These are phyloP conservation scores for Solanum chiquidenum DNA, from an alignment of 257 asterid species.

Conservation along the genomic window DNA sequence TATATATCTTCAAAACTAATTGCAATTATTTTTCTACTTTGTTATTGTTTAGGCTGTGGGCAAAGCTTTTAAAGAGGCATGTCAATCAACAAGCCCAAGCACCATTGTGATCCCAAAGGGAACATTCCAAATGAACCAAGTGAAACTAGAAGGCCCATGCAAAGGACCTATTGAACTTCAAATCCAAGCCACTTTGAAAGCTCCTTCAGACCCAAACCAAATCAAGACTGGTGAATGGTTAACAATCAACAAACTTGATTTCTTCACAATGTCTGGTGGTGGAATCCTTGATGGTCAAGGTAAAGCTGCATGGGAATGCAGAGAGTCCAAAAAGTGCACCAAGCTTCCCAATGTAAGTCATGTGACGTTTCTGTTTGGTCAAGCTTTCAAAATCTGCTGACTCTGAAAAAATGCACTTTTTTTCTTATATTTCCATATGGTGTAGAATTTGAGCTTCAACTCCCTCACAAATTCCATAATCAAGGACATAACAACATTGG, in stretches of 20 bases:
- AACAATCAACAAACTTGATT: neutral
- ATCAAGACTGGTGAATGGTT: slow-evolving; percentile 17
- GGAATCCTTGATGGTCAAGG: slow-evolving; percentile 27
- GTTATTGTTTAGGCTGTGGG: slow-evolving; percentile 6
- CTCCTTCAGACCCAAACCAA: slow-evolving; percentile 3
- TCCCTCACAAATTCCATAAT: slow-evolving; percentile 12
- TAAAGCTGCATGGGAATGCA: slow-evolving; percentile 12
- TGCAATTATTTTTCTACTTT: neutral
- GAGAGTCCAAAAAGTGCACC: neutral
- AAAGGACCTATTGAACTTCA: slow-evolving; percentile 10
- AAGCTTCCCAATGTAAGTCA: slow-evolving; percentile 12
- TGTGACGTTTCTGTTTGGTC: neutral
- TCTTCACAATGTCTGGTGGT: slow-evolving; percentile 13
- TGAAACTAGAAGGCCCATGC: slow-evolving; percentile 20
- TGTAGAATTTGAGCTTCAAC: slow-evolving; percentile 19
- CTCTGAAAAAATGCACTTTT: neutral
- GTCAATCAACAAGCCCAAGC: slow-evolving; percentile 6
- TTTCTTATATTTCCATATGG: neutral
- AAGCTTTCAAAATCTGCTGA: neutral
- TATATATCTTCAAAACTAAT: neutral
- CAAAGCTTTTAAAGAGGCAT: slow-evolving; percentile 23
- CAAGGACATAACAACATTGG: slow-evolving; percentile 3
- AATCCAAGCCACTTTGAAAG: slow-evolving; percentile 9
- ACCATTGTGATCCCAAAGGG: slow-evolving; percentile 17
- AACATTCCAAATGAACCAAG: slow-evolving; percentile 6